Percentiles rank a stretch among this genome's conserved stretches.
These are phyloP conservation scores for Boeremia lycopersici DNA, from an alignment of 2,329 filamentous ascomycete genomes.

Conservation along the genomic window DNA sequence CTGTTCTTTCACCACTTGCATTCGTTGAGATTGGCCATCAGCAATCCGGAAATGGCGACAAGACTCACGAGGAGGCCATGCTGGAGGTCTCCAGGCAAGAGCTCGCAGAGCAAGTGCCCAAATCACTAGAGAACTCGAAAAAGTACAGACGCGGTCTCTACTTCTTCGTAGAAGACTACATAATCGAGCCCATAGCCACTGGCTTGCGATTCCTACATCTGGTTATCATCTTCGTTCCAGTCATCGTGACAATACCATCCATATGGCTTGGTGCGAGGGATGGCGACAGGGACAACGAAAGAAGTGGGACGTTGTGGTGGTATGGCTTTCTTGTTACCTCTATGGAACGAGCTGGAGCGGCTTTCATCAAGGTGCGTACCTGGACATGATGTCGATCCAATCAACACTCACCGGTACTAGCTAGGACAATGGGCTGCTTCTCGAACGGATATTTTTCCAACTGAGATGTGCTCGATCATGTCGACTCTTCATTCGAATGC, in stretches of 20 bases:
- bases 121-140: slow-evolving; percentile 65
- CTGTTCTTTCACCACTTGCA: slow-evolving; percentile 59
- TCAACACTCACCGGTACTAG: slow-evolving; percentile 51
- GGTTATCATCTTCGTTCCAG: slow-evolving; percentile 86
- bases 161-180: slow-evolving; percentile 71
- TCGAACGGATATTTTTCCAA: slow-evolving; percentile 93
- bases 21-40: slow-evolving; percentile 65
- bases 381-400: neutral
- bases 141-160: slow-evolving; percentile 65
- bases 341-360: slow-evolving; percentile 93
- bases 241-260: slow-evolving; percentile 77
- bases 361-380: slow-evolving; percentile 86
- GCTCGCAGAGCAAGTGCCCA: slow-evolving; percentile 70
- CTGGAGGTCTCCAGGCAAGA: slow-evolving; percentile 80
- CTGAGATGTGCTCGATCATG: slow-evolving; percentile 90
- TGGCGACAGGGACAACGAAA: slow-evolving; percentile 71
- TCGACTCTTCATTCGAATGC: slow-evolving; percentile 93
- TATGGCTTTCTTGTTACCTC: slow-evolving; percentile 83
- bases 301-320: slow-evolving; percentile 89
- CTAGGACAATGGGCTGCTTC: slow-evolving; percentile 98
- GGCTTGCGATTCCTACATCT: slow-evolving; percentile 87
- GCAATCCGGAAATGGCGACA: slow-evolving; percentile 51
- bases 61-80: slow-evolving; percentile 86
- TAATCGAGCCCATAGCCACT: slow-evolving; percentile 86
- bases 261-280: slow-evolving; percentile 78